Conservation (phyloP, 768 basidiomycete species). For the Candolleomyces eurysporus region DNA sequence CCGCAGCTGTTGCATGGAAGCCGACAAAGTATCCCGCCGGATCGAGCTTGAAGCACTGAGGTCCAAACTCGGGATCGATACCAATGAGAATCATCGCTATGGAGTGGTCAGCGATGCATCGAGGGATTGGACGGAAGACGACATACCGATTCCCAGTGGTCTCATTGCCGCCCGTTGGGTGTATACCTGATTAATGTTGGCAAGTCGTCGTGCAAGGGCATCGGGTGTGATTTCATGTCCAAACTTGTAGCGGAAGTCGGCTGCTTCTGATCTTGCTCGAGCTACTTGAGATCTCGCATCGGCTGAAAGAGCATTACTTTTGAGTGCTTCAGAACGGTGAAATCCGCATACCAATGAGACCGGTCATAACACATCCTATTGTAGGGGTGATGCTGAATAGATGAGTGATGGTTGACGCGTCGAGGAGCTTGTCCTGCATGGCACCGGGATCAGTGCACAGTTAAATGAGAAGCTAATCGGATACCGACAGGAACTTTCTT, state of each 20-base stretch:
- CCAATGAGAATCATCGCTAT: constrained; percentile 96
- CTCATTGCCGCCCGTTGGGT: constrained; percentile 98
- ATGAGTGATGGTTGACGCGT: constrained; percentile 92
- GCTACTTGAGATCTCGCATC: constrained; percentile 89
- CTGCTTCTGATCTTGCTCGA: constrained; percentile 86
- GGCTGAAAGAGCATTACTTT: constrained; percentile 44
- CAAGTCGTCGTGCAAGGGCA: constrained; percentile 89
- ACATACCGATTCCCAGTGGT: constrained; percentile 89
- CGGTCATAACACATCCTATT: constrained; percentile 98
- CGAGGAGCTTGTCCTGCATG: constrained; percentile 91
- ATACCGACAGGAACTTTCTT: constrained; percentile 92
- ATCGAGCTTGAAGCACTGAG: constrained; percentile 98
- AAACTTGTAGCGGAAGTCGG: constrained; percentile 92
- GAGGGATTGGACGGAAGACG: neutral
- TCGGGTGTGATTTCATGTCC: constrained; percentile 99
- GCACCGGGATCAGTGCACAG: constrained; percentile 3
- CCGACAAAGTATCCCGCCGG: constrained; percentile 99
- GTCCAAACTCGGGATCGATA: constrained; percentile 84
- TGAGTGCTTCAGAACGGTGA: neutral
- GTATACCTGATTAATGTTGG: constrained; percentile 98
- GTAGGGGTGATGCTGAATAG: constrained; percentile 94
- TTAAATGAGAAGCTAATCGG: neutral
- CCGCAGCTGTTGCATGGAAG: constrained; percentile 95
- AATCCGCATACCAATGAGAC: constrained; percentile 73
- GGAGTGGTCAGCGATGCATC: neutral